These are phyloP conservation scores for Toxoplasma gondii DNA, from an alignment of 169 alveolate species.

Conservation along the genomic window DNA sequence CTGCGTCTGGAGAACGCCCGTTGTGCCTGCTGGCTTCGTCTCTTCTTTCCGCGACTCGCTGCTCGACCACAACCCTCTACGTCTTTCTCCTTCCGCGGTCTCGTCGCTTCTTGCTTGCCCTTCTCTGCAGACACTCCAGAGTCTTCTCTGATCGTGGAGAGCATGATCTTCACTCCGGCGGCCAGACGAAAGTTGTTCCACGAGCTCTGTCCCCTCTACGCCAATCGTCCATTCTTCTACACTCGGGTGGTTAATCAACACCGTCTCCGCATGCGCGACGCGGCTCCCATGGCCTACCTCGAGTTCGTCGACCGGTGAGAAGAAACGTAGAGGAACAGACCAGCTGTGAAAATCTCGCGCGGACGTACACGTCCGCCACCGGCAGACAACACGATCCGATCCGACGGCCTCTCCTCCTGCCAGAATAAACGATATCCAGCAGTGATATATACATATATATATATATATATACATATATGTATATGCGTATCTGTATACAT, in stretches of 20 bases:
- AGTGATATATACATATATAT: background rate
- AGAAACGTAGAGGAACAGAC: background rate
- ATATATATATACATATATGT: too few species aligned
- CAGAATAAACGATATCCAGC: background rate
- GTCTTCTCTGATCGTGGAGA: conserved; percentile 77
- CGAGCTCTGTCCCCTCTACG: conserved; percentile 83
- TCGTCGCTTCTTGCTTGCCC: too few species aligned
- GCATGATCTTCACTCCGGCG: conserved; percentile 85
- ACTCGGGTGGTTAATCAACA: conserved; percentile 87
- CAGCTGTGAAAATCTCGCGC: background rate
- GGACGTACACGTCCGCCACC: background rate
- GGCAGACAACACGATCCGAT: background rate
- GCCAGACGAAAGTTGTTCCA: conserved; percentile 84
- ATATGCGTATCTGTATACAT: background rate
- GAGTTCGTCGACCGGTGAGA: conserved; percentile 85
- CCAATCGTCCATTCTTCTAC: conserved; percentile 80
- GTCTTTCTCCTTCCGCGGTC: too few species aligned
- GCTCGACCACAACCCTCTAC: too few species aligned
- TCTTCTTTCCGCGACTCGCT: too few species aligned
- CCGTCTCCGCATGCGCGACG: conserved; percentile 82
- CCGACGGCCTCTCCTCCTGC: background rate
- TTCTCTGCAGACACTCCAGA: conserved; percentile 31
- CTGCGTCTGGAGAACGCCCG: too few species aligned
- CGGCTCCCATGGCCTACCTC: conserved; percentile 87
- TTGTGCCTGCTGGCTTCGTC: too few species aligned